Evolutionary conservation across 2,329 filamentous ascomycete species (phyloP), one percentile per base, ranked within the genome.

Genomic region (Colletotrichum costaricense): DNA sequence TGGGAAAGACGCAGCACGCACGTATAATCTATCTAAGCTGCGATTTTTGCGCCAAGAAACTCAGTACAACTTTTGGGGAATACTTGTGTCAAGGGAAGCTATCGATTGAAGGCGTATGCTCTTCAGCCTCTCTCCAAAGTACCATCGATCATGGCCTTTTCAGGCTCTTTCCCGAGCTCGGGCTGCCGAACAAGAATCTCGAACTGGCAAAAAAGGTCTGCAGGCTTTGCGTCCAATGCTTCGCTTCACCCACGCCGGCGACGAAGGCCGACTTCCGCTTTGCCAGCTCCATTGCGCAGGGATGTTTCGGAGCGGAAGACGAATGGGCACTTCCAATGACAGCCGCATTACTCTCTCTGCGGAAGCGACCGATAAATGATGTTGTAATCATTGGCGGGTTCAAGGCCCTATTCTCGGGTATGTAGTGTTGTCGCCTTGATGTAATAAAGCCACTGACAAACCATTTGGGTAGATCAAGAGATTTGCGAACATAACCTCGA

Each of bases 391-490:
- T 46, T 3, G 5, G 4, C 2, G 42, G 19, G 0, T 46, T 46
- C 7, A 46, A 46, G 2, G 42, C 42, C 19, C 19, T 46, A 6
- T 46, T 46, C 42, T 46, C 42, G 3, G 42, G 19, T 46, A 46
- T 46, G 19, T 7, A 2, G n/a, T n/a, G 16, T n/a, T 8, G 1
- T n/a, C 16, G 42, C 7, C 2, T n/a, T 5, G 16, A 4, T 0
- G 42, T 19, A n/a, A 19, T 6, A 35, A 1, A 12, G 14, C 5
- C 12, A 46, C 19, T 46, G 19, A 46, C 19, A n/a, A 6, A 8
- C 1, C 42, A 46, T n/a, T n/a, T 19, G 7, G 42, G 1, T n/a
- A 46, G 42, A 46, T 8, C 6, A 46, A 3, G 19, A 46, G 42
- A 46, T 46, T 46, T 46, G 42, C 2, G 2, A 7, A 4, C 19